These are phyloP conservation scores for Skeletonema costatum DNA, from an alignment of 108 stramenopile genomes.

Conservation along the genomic window DNA sequence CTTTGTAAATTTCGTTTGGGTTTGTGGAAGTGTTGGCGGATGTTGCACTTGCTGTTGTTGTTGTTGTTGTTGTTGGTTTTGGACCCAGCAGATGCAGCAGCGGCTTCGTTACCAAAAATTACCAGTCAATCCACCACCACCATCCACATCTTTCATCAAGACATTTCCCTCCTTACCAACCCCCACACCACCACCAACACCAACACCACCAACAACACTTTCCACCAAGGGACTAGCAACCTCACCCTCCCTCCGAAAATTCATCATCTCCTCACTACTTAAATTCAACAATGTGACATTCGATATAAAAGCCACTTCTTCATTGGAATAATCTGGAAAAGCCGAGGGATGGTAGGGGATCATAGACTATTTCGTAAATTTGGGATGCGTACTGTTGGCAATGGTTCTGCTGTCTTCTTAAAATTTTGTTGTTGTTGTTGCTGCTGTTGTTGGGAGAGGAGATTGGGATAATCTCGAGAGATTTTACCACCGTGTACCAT, in stretches of 20 bases:
- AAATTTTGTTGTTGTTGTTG: neutral
- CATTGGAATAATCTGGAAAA: conserved; percentile 13
- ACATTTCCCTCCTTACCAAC: neutral
- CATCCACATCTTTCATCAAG: neutral
- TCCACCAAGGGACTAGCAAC: neutral
- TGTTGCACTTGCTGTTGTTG: too few relatives aligned
- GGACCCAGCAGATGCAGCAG: neutral
- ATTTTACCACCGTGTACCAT: neutral
- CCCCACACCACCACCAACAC: neutral
- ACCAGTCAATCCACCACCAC: neutral
- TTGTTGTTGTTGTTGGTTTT: neutral
- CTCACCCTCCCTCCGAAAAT: conserved; percentile 16
- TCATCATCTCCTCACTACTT: conserved; percentile 38
- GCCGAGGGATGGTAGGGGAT: conserved; percentile 20
- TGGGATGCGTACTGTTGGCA: conserved; percentile 9
- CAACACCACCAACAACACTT: too few relatives aligned
- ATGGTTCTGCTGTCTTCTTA: neutral
- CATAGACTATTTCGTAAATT: conserved; percentile 40
- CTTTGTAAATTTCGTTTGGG: neutral
- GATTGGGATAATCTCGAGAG: neutral
- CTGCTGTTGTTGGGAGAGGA: neutral
- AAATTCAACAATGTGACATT: conserved; percentile 20
- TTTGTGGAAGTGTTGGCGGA: neutral
- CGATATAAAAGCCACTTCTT: conserved; percentile 35
- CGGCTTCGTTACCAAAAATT: neutral